phyloP scores from a whole-genome alignment of 2,329 filamentous ascomycete genomes.

The Waltergamsia citrina region DNA sequence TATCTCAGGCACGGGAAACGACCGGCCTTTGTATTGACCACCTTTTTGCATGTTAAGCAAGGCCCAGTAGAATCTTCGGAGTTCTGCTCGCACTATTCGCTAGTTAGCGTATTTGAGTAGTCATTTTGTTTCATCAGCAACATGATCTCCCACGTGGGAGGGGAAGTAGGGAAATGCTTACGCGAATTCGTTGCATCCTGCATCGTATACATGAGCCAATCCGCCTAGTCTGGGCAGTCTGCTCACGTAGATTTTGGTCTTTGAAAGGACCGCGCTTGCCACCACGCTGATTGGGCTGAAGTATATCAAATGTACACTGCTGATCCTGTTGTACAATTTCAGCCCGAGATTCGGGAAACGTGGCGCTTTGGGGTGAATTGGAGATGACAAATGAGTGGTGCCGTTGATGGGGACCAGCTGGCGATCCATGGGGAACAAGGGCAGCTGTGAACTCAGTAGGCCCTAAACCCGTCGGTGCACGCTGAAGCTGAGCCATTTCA shows the following conservation, averaged over 20 bases:
- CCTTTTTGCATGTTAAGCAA: conserved; percentile 45
- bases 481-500: no score
- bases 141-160: background rate
- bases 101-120: background rate
- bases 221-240: conserved; percentile 47
- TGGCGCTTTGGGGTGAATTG: no score
- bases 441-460: no score
- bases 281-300: conserved; percentile 18
- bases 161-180: conserved; percentile 22
- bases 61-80: conserved; percentile 32
- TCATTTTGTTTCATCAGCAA: background rate
- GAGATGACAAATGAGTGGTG: no score
- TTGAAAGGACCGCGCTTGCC: conserved; percentile 44
- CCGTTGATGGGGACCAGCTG: no score
- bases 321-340: conserved; percentile 11
- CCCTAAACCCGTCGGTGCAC: no score
- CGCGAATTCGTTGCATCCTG: conserved; percentile 52
- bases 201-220: conserved; percentile 52
- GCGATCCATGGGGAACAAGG: no score
- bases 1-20: conserved; percentile 49
- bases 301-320: conserved; percentile 16
- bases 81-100: conserved; percentile 47
- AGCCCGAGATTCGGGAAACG: conserved; percentile 8
- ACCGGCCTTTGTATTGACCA: conserved; percentile 36
- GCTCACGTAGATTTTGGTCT: conserved; percentile 36